A percentile compares a stretch with the other conserved stretches of the same genome.
Evolutionary conservation across 2,329 filamentous ascomycete genomes (phyloP).

Genomic region (Sporothrix sp.): DNA sequence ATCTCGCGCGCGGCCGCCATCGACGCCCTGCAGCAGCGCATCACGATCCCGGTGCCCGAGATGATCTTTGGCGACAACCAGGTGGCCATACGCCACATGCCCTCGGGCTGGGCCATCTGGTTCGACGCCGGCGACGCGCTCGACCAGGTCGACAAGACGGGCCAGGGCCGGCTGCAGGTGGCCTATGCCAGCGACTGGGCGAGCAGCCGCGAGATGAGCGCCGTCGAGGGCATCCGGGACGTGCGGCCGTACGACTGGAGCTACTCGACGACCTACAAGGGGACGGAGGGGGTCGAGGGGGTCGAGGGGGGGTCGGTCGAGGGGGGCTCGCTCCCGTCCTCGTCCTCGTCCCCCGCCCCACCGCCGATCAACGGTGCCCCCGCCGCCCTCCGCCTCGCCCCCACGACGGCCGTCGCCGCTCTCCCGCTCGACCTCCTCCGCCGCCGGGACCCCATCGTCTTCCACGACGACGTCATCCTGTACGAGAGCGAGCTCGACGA

Average conservation of each 20-base stretch:
- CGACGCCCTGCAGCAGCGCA: slow-evolving; percentile 65
- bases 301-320: too few relatives aligned
- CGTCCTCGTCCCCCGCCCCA: too few relatives aligned
- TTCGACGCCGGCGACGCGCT: slow-evolving; percentile 85
- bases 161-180: slow-evolving; percentile 81
- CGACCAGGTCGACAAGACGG: slow-evolving; percentile 89
- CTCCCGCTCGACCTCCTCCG: slow-evolving; percentile 84
- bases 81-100: slow-evolving; percentile 62
- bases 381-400: background rate
- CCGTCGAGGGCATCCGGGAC: slow-evolving; percentile 80
- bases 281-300: slow-evolving; percentile 38
- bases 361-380: background rate
- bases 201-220: slow-evolving; percentile 58
- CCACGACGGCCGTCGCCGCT: background rate
- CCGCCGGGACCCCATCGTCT: slow-evolving; percentile 84
- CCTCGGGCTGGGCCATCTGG: slow-evolving; percentile 64
- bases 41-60: slow-evolving; percentile 85
- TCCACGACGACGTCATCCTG: slow-evolving; percentile 91
- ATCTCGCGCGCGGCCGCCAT: slow-evolving; percentile 90
- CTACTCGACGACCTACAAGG: slow-evolving; percentile 81
- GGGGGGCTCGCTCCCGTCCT: too few relatives aligned
- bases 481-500: slow-evolving; percentile 98
- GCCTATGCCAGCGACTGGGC: slow-evolving; percentile 85
- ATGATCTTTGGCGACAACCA: slow-evolving; percentile 99
- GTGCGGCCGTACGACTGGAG: slow-evolving; percentile 98